A percentile compares a stretch with the other conserved stretches of the same genome.
phyloP scores from a whole-genome alignment of 2,329 filamentous ascomycete genomes.

The Botrytis squamosa region DNA sequence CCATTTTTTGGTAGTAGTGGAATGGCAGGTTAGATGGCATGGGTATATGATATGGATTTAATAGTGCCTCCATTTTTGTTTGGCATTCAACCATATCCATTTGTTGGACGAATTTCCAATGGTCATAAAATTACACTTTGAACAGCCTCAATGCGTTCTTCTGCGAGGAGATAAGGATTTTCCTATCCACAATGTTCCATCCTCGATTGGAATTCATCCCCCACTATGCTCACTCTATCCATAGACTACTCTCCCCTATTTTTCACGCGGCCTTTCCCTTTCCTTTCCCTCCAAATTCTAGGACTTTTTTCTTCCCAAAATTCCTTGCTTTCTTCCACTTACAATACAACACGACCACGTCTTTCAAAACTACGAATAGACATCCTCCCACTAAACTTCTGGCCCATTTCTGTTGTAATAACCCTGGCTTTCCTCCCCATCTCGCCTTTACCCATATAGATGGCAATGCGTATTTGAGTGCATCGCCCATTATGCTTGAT shows the following conservation, averaged over 20 bases:
- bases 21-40: background rate
- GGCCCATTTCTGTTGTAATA: constrained; percentile 85
- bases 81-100: background rate
- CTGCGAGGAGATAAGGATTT: background rate
- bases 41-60: background rate
- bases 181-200: background rate
- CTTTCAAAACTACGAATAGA: constrained; percentile 81
- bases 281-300: constrained; percentile 32
- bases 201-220: background rate
- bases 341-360: constrained; percentile 59
- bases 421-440: constrained; percentile 30
- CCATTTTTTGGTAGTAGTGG: background rate
- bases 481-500: constrained; percentile 73
- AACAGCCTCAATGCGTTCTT: background rate
- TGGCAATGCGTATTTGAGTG: constrained; percentile 69
- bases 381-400: constrained; percentile 86
- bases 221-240: background rate
- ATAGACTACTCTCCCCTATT: background rate
- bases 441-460: constrained; percentile 55
- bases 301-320: constrained; percentile 52
- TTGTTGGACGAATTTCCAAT: background rate
- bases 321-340: constrained; percentile 62
- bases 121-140: background rate
- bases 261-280: background rate
- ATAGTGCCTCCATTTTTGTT: background rate